These are phyloP conservation scores for Globisporangium yorkense DNA, from an alignment of 352 stramenopile species.

Conservation along the genomic window DNA sequence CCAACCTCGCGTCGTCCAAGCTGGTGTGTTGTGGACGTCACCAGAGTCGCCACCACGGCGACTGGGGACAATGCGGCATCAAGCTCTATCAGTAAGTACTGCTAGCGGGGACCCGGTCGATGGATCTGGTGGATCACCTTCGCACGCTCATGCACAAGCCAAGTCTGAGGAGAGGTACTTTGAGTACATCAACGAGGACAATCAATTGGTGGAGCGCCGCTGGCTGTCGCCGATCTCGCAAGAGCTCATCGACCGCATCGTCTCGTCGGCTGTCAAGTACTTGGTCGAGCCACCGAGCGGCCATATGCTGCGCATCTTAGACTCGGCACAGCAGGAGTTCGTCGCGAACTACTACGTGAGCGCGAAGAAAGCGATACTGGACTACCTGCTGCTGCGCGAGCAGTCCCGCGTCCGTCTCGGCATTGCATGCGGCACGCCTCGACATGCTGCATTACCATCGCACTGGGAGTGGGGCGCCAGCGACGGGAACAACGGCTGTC, in stretches of 20 bases:
- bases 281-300: conserved; percentile 21
- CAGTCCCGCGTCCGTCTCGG: conserved; percentile 35
- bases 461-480: conserved; percentile 72
- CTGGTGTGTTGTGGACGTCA: neutral
- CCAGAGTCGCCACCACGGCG: neutral
- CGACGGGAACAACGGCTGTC: conserved; percentile 37
- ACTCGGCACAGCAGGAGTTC: conserved; percentile 36
- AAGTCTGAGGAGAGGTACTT: conserved; percentile 53
- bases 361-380: conserved; percentile 68
- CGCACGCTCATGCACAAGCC: neutral
- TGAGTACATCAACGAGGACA: conserved; percentile 33
- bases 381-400: conserved; percentile 56
- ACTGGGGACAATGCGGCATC: neutral
- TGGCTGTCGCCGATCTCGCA: conserved; percentile 34
- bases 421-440: conserved; percentile 42
- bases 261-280: conserved; percentile 51
- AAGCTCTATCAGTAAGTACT: neutral
- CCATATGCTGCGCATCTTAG: conserved; percentile 38
- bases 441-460: conserved; percentile 29
- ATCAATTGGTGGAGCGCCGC: conserved; percentile 28
- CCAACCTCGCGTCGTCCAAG: neutral
- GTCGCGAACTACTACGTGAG: conserved; percentile 55
- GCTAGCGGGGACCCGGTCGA: neutral
- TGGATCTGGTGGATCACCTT: neutral
- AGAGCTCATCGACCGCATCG: conserved; percentile 32